phyloP scores from a whole-genome alignment of 768 basidiomycete species.

The Kwoniella sp. region DNA sequence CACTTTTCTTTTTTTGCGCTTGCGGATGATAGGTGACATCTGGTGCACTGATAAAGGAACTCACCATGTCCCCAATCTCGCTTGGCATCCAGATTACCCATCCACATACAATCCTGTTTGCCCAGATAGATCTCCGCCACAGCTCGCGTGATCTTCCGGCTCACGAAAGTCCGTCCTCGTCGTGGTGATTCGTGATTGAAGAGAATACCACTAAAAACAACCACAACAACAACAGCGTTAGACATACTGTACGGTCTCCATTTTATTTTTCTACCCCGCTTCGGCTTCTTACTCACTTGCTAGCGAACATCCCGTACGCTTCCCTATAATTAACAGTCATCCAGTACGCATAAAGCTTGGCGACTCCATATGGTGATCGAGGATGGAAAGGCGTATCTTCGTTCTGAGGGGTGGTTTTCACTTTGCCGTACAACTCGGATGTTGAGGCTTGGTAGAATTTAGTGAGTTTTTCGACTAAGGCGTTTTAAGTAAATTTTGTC shows the following conservation, averaged over 20 bases:
- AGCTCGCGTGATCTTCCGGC: slow-evolving; percentile 88
- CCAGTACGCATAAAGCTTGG: slow-evolving; percentile 68
- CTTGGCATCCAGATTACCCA: slow-evolving; percentile 90
- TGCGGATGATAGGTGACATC: too few relatives aligned
- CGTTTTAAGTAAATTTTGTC: neutral
- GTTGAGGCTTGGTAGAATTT: slow-evolving; percentile 93
- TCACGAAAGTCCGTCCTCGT: slow-evolving; percentile 92
- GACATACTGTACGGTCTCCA: too few relatives aligned
- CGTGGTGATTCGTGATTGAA: slow-evolving; percentile 99
- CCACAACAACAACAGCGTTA: too few relatives aligned
- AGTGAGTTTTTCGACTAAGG: slow-evolving; percentile 73
- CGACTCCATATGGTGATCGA: slow-evolving; percentile 93
- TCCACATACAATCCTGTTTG: slow-evolving; percentile 85
- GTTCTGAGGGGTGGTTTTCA: slow-evolving; percentile 90
- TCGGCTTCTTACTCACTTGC: slow-evolving; percentile 60
- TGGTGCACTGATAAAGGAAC: slow-evolving; percentile 60
- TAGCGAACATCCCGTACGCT: slow-evolving; percentile 93
- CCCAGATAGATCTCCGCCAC: slow-evolving; percentile 88
- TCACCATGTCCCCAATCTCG: slow-evolving; percentile 97
- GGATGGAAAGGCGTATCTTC: slow-evolving; percentile 98
- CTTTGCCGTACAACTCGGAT: slow-evolving; percentile 95
- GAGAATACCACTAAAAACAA: slow-evolving; percentile 67
- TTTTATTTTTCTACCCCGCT: neutral
- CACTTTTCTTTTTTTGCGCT: too few relatives aligned
- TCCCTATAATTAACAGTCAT: slow-evolving; percentile 62